Conservation (phyloP, 1,284 basidiomycete genomes). For the Peniophora sp. region DNA sequence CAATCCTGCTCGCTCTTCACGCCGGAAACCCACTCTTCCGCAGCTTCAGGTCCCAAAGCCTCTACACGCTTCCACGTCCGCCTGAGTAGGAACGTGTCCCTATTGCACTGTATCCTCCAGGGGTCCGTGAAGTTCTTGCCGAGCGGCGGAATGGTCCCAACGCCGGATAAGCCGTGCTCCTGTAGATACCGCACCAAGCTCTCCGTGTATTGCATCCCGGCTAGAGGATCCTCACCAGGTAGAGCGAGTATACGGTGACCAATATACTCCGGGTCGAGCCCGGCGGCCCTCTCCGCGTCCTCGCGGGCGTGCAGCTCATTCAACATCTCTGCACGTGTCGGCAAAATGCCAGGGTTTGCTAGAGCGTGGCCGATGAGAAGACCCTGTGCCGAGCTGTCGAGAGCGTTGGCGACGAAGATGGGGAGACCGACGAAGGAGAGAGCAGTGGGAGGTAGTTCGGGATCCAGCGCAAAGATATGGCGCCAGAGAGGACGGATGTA, state of each 20-base stretch:
- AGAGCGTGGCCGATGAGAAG: conserved; percentile 38
- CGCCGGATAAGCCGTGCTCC: conserved; percentile 12
- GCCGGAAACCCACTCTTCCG: conserved; percentile 25
- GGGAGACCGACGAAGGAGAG: conserved; percentile 48
- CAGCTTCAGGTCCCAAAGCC: conserved; percentile 22
- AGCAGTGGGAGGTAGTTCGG: conserved; percentile 37
- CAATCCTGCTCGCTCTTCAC: conserved; percentile 35
- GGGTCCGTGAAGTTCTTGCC: conserved; percentile 36
- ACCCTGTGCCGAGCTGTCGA: conserved; percentile 43
- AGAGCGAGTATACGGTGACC: conserved; percentile 36
- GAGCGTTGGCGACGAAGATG: conserved; percentile 35
- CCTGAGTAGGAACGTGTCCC: conserved; percentile 25
- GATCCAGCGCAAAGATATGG: conserved; percentile 45
- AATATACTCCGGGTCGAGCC: conserved; percentile 38
- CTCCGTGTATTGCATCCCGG: conserved; percentile 41
- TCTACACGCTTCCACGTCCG: conserved; percentile 40
- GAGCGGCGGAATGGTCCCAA: conserved; percentile 31
- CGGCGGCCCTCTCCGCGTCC: conserved; percentile 25
- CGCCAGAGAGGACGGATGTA: conserved; percentile 49
- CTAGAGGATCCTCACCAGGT: conserved; percentile 16
- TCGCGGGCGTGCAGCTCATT: conserved; percentile 32
- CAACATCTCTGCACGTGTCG: conserved; percentile 30
- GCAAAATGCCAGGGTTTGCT: conserved; percentile 31
- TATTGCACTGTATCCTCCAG: conserved; percentile 33
- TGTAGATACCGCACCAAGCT: conserved; percentile 37